These are phyloP conservation scores for Blastocladiella emersonii DNA, from an alignment of 371 early-diverging fungal genomes.

Conservation along the genomic window DNA sequence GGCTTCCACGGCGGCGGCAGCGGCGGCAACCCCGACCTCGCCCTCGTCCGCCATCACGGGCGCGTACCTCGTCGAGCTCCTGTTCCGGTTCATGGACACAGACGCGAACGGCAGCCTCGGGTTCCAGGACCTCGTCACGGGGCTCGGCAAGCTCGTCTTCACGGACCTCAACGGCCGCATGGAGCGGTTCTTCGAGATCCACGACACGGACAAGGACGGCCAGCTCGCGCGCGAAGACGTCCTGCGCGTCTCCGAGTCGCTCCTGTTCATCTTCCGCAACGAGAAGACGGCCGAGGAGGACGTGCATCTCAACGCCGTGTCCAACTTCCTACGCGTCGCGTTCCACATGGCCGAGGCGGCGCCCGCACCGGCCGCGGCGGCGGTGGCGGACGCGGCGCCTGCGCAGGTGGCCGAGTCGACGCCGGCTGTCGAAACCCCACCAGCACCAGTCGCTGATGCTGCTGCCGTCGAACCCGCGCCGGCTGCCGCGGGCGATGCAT, in stretches of 20 bases:
- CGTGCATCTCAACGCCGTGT: conserved; percentile 46
- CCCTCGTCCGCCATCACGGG: conserved; percentile 10
- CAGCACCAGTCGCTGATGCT: too few species aligned
- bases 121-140: conserved; percentile 66
- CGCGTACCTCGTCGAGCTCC: conserved; percentile 25
- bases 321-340: conserved; percentile 50
- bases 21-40: neutral
- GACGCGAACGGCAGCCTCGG: conserved; percentile 42
- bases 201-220: conserved; percentile 60
- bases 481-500: too few species aligned
- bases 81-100: conserved; percentile 42
- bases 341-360: conserved; percentile 14
- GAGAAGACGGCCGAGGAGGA: conserved; percentile 30
- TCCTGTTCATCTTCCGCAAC: conserved; percentile 60
- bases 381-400: too few species aligned
- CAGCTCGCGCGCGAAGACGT: conserved; percentile 64
- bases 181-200: conserved; percentile 68
- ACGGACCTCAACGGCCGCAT: conserved; percentile 66
- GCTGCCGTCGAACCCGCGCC: too few species aligned
- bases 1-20: too few species aligned
- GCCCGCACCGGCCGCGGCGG: too few species aligned
- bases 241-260: conserved; percentile 72
- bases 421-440: neutral
- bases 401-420: neutral
- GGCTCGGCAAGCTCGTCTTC: conserved; percentile 59